Conservation (phyloP, 306 rosid genomes). For the Quercus parvula region DNA sequence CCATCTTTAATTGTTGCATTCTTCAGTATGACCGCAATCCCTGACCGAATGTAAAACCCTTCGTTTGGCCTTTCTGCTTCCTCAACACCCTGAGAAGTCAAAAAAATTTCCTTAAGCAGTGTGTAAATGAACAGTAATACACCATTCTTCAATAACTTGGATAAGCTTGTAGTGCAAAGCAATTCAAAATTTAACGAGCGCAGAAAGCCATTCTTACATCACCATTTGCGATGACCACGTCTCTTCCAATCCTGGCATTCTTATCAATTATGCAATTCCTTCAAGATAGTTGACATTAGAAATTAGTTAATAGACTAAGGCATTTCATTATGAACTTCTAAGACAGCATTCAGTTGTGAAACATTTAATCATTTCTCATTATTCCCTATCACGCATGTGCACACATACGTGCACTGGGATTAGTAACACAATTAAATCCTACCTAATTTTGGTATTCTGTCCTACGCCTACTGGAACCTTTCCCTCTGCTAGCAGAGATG, state of each 20-base stretch:
- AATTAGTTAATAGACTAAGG: constrained; percentile 14
- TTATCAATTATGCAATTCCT: constrained; percentile 97
- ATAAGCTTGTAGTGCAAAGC: neutral
- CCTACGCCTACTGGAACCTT: constrained; percentile 98
- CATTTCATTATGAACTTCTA: neutral
- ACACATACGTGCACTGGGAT: neutral
- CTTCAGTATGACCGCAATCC: constrained; percentile 67
- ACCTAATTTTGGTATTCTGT: constrained; percentile 92
- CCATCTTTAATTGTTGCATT: constrained; percentile 83
- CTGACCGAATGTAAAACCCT: constrained; percentile 77
- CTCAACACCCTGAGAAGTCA: constrained; percentile 65
- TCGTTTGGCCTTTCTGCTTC: constrained; percentile 76
- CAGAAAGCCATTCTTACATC: constrained; percentile 55
- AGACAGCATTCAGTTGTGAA: neutral
- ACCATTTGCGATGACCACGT: constrained; percentile 58
- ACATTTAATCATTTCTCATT: neutral
- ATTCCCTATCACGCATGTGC: neutral
- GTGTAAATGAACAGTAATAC: neutral
- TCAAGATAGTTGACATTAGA: neutral
- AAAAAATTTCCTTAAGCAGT: constrained; percentile 13
- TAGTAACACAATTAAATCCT: neutral
- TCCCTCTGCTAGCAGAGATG: constrained; percentile 71
- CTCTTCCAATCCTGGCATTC: constrained; percentile 94
- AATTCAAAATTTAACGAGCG: neutral
- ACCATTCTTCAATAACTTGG: neutral